Evolutionary conservation across 176 grass and related monocot species (phyloP).

Genomic region (Eragrostis curvula): DNA sequence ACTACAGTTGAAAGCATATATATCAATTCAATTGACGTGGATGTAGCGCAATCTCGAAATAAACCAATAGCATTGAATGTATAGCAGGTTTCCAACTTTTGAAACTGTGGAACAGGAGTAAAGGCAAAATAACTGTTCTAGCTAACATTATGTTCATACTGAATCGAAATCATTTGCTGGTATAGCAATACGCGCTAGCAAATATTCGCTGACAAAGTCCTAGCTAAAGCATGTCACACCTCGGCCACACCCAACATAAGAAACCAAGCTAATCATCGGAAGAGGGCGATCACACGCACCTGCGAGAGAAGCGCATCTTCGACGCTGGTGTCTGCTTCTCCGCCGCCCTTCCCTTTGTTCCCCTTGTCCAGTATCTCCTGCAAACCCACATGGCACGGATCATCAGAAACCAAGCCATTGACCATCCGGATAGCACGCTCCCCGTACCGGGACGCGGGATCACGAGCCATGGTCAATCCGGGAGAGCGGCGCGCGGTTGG

Average conservation of each 20-base stretch:
- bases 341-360: conserved; percentile 42
- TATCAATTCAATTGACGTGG: background rate
- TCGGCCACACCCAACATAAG: background rate
- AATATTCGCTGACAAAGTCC: too few species aligned
- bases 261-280: background rate
- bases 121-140: background rate
- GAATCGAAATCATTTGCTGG: background rate
- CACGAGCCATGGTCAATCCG: background rate
- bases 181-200: background rate
- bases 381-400: conserved; percentile 26
- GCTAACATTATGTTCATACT: background rate
- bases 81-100: conserved; percentile 13
- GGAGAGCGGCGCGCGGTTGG: background rate
- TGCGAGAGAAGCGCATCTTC: conserved; percentile 54
- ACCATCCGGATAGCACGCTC: background rate
- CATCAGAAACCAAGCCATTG: conserved; percentile 19
- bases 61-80: background rate
- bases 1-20: background rate
- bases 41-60: background rate
- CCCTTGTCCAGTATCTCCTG: conserved; percentile 60
- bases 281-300: conserved; percentile 47
- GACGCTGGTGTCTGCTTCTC: conserved; percentile 31
- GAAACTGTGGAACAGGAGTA: background rate
- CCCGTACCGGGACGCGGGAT: background rate
- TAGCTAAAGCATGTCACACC: background rate